Evolutionary conservation across 108 stramenopile genomes (phyloP).

Genomic region (Fistulifera solaris): DNA sequence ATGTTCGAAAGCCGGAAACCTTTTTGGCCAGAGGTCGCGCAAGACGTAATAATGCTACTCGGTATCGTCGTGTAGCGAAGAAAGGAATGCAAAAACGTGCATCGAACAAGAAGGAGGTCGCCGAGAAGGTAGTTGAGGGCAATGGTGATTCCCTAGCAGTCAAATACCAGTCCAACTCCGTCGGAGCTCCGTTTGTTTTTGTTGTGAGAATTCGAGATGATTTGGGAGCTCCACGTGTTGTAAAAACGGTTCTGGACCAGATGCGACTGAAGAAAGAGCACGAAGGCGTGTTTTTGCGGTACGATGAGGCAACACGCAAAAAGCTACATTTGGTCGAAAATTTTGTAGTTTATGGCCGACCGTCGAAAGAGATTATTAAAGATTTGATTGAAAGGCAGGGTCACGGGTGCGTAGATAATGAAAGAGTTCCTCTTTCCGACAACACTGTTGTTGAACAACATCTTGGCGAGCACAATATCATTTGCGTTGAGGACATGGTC

Average conservation of each 20-base stretch:
- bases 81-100: constrained; percentile 85
- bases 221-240: constrained; percentile 30
- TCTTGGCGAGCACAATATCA: constrained; percentile 58
- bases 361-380: constrained; percentile 49
- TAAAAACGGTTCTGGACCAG: constrained; percentile 37
- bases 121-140: constrained; percentile 39
- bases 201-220: constrained; percentile 65
- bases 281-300: constrained; percentile 72
- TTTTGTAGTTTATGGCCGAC: constrained; percentile 71
- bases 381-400: constrained; percentile 73
- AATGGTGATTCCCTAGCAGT: constrained; percentile 18
- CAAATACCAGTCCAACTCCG: constrained; percentile 63
- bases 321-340: constrained; percentile 77
- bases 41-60: constrained; percentile 40
- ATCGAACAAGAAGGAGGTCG: constrained; percentile 40
- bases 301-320: constrained; percentile 39
- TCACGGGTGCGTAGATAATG: constrained; percentile 48
- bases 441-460: constrained; percentile 74
- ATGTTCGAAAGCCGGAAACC: constrained; percentile 65
- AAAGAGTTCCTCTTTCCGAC: constrained; percentile 64
- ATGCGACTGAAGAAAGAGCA: constrained; percentile 50
- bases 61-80: constrained; percentile 64
- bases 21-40: constrained; percentile 39
- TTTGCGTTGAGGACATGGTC: constrained; percentile 86
- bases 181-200: constrained; percentile 64